Evolutionary conservation across 2,329 filamentous ascomycete species (phyloP).

Genomic region (Falciphora oryzae): DNA sequence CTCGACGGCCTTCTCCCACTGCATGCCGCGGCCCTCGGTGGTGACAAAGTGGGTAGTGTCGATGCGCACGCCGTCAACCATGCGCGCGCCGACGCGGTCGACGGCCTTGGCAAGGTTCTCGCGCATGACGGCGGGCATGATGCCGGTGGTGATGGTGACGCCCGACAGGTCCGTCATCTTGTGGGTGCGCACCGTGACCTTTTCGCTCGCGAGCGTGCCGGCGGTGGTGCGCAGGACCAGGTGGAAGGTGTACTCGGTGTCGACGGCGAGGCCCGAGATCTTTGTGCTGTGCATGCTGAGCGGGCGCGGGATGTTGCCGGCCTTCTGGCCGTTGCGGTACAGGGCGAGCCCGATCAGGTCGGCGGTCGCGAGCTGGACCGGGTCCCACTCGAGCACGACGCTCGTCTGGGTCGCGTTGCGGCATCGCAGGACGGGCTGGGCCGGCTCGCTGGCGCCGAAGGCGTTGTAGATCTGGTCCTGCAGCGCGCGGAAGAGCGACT

Average conservation of each 20-base stretch:
- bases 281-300: constrained; percentile 90
- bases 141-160: constrained; percentile 87
- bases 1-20: constrained; percentile 95
- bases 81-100: constrained; percentile 84
- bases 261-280: constrained; percentile 91
- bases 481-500: constrained; percentile 73
- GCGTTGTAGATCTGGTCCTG: constrained; percentile 82
- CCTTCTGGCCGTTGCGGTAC: constrained; percentile 95
- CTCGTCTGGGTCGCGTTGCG: constrained; percentile 98
- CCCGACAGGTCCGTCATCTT: constrained; percentile 98
- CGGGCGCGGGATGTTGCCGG: constrained; percentile 86
- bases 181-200: constrained; percentile 81
- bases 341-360: constrained; percentile 84
- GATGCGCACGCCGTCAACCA: constrained; percentile 85
- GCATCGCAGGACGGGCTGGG: constrained; percentile 74
- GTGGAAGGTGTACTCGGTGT: constrained; percentile 94
- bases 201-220: constrained; percentile 79
- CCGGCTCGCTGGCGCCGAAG: constrained; percentile 76
- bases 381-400: constrained; percentile 96
- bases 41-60: constrained; percentile 99
- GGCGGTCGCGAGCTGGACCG: constrained; percentile 85
- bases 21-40: constrained; percentile 79
- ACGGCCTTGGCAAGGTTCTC: constrained; percentile 71
- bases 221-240: constrained; percentile 86
- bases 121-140: constrained; percentile 67